Base-by-base conservation (phyloP, 306 rosid species). In the Prunus mongolica region DNA sequence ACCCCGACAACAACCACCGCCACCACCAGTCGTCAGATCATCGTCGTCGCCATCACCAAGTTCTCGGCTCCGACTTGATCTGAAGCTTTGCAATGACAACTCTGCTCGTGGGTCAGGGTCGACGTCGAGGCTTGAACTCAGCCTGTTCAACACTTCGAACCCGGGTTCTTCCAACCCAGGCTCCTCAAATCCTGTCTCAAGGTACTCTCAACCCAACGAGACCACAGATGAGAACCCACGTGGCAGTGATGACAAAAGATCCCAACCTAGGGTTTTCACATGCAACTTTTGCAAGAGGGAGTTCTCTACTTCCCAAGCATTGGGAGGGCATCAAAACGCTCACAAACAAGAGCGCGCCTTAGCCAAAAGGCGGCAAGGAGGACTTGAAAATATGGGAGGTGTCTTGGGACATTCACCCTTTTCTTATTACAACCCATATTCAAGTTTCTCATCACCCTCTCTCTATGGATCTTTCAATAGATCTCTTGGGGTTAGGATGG, bases 271-370 rank as follows among this genome's bases (percentile, higher is more conserved):
- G 81, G 82, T 82, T 51, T 91, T 86, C 65, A 85, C 88, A 0
- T 93, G 98, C 83, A 85, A 73, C 64, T 93, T 87, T 20, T 93
- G 98, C 70, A 88, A 84, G 79, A 86, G 94, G 49, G 79, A 84
- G 44, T 93, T 93, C 79, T 87, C 91, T 4, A 83, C 98, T 0
- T 89, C 96, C 1, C 98, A 93, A 50, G 98, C 98, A 0, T 51
- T 93, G 20, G 98, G 98, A 30, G 96, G 98, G 1, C 98, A 90
- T 20, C 98, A 93, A 58, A 93, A 93, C 61, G 96, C 98, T 0
- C 98, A 93, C 51, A 93, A 89, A 52, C 90, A 84, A 27, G 96
- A 91, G 82, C 89, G 93, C 1, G 93, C 89, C 0, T n/a, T 89
- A 8, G 96, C 87, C 3, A 93, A 93, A 55, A 88, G 82, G 10